phyloP scores from a whole-genome alignment of 2,329 filamentous ascomycete genomes.

The Helotiales sp. region DNA sequence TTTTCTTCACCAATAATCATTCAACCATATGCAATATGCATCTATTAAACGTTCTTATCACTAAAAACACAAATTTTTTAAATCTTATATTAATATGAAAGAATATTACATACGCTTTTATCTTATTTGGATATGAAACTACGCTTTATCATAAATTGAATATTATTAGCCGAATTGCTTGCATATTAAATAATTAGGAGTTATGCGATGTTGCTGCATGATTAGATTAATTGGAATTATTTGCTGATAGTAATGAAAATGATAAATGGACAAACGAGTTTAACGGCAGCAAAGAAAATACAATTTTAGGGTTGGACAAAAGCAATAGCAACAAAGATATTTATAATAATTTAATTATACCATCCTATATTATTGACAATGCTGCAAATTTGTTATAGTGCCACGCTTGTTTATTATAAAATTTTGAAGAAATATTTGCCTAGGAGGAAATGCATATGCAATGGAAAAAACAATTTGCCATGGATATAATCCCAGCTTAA shows the following conservation, averaged over 20 bases:
- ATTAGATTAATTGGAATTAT: not conserved
- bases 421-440: no score
- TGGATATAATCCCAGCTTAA: not conserved
- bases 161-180: not conserved
- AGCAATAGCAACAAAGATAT: not conserved
- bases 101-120: not conserved
- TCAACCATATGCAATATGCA: not conserved
- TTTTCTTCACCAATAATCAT: not conserved
- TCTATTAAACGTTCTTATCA: not conserved
- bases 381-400: not conserved
- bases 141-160: not conserved
- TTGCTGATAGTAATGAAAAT: not conserved
- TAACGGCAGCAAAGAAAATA: not conserved
- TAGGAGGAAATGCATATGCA: no score
- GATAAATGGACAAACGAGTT: not conserved
- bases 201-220: not conserved
- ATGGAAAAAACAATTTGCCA: no score
- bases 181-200: not conserved
- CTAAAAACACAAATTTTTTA: not conserved
- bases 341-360: not conserved
- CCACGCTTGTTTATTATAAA: no score
- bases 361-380: not conserved
- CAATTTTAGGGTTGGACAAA: not conserved
- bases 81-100: not conserved
- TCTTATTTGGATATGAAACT: not conserved